Conservation (phyloP, 192 early-diverging fungal species). For the Backusella macrospora region DNA sequence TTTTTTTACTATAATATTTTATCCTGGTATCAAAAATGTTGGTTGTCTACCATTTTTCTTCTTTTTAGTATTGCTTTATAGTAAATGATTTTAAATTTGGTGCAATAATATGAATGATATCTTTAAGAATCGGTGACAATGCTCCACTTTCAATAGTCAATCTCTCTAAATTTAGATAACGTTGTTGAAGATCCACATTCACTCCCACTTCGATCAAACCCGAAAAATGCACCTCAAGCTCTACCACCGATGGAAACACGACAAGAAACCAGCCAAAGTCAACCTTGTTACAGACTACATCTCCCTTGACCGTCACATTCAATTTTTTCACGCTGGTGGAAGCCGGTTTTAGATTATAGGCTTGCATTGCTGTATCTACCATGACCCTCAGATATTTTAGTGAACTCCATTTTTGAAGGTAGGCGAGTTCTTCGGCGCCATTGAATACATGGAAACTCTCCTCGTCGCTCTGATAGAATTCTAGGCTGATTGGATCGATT, state of each 20-base stretch:
- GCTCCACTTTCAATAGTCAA: background rate
- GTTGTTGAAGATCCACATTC: background rate
- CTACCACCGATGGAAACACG: background rate
- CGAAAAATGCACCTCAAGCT: background rate
- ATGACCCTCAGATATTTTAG: background rate
- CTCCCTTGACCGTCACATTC: background rate
- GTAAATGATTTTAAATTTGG: background rate
- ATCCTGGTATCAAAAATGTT: too few relatives aligned
- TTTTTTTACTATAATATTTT: too few relatives aligned
- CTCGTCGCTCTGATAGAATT: background rate
- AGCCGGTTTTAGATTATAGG: background rate
- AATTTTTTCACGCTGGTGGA: background rate
- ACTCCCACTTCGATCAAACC: background rate
- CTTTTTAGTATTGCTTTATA: background rate
- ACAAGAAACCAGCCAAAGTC: background rate
- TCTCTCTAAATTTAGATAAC: background rate
- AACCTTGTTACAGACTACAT: background rate
- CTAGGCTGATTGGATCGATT: background rate
- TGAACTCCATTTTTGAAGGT: background rate
- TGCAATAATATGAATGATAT: background rate
- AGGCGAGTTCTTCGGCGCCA: background rate
- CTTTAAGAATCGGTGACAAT: background rate
- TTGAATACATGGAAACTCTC: constrained; percentile 1
- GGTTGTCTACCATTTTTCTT: background rate
- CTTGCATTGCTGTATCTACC: background rate